These are phyloP conservation scores for Retiboletus flavoniger DNA, from an alignment of 1,284 basidiomycete species.

Conservation along the genomic window DNA sequence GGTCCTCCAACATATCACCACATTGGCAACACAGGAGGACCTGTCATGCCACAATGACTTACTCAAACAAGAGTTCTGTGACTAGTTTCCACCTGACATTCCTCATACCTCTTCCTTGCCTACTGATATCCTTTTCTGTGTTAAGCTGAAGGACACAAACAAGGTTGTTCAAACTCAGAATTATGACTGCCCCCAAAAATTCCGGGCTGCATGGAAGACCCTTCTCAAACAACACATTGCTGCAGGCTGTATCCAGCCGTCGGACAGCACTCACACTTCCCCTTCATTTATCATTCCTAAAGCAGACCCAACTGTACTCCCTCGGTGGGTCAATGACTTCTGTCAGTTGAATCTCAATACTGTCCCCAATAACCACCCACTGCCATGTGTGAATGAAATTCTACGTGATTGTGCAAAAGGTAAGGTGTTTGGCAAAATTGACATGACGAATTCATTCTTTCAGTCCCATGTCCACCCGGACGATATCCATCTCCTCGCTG, in stretches of 20 bases:
- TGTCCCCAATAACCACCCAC: constrained; percentile 10
- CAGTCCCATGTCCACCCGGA: constrained; percentile 36
- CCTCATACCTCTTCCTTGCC: not conserved
- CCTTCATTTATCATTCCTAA: constrained; percentile 16
- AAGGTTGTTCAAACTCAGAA: constrained; percentile 7
- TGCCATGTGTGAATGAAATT: not conserved
- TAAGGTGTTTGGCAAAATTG: not conserved
- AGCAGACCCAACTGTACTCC: constrained; percentile 4
- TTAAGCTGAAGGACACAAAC: constrained; percentile 23
- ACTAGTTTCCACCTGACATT: not conserved
- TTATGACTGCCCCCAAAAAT: constrained; percentile 32
- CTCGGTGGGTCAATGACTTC: constrained; percentile 22
- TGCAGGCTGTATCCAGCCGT: not conserved
- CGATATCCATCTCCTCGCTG: constrained; percentile 17
- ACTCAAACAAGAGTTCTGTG: not conserved
- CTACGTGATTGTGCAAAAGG: not conserved
- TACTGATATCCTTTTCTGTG: constrained; percentile 1
- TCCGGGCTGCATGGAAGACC: constrained; percentile 27
- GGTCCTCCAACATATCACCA: not conserved
- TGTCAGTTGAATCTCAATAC: constrained; percentile 25
- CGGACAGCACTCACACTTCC: not conserved
- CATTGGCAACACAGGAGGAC: not conserved
- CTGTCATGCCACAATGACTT: not conserved
- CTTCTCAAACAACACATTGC: constrained; percentile 29
- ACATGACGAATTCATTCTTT: constrained; percentile 28